These are phyloP conservation scores for Neurospora pannonica DNA, from an alignment of 495 filamentous ascomycete species.

Conservation along the genomic window DNA sequence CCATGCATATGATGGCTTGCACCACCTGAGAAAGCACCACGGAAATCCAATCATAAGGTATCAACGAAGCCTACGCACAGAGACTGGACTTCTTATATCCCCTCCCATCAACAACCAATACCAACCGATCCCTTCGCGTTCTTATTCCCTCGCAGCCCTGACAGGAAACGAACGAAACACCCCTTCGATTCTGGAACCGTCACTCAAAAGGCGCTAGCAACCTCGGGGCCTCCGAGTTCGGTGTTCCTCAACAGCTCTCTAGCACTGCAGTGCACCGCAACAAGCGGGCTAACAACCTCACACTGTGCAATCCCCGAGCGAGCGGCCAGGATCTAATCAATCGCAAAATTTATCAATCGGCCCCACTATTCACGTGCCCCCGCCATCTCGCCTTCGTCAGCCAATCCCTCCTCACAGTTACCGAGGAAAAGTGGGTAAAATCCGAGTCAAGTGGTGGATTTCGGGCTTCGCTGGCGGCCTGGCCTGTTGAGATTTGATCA, in stretches of 20 bases:
- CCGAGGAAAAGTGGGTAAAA: not conserved
- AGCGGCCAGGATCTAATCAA: constrained; percentile 14
- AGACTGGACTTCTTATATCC: not conserved
- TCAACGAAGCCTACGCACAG: too few relatives aligned
- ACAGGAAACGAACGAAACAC: not conserved
- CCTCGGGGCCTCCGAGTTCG: not conserved
- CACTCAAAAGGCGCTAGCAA: not conserved
- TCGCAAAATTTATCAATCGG: constrained; percentile 24
- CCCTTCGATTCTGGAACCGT: not conserved
- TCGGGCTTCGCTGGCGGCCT: not conserved
- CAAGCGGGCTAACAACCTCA: not conserved
- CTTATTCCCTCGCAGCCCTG: not conserved
- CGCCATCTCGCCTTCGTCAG: not conserved
- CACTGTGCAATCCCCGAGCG: constrained; percentile 1
- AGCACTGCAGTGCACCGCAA: not conserved
- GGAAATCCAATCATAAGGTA: too few relatives aligned
- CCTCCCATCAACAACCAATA: not conserved
- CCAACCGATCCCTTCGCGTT: not conserved
- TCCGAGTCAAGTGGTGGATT: not conserved
- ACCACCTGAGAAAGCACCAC: not conserved
- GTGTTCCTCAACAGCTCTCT: not conserved
- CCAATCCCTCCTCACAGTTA: not conserved
- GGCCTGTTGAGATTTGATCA: constrained; percentile 14
- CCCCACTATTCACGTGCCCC: constrained; percentile 6
- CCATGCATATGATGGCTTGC: not conserved